Percentiles rank a stretch among this genome's conserved stretches.
Evolutionary conservation across 2,329 filamentous ascomycete species (phyloP).

Genomic region (Fusarium sp.): DNA sequence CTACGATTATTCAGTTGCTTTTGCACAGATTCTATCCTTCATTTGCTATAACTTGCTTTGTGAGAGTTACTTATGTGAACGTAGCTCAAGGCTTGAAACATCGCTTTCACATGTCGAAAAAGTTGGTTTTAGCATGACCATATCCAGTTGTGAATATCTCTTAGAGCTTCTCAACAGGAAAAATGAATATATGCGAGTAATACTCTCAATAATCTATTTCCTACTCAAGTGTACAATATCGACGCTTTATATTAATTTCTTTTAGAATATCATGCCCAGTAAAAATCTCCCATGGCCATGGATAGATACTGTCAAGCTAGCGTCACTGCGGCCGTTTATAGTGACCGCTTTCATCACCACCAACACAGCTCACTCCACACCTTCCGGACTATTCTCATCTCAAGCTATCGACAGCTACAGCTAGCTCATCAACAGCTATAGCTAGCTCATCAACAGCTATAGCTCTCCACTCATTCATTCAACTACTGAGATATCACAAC

Average conservation of each 20-base stretch:
- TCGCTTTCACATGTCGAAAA: conserved; percentile 20
- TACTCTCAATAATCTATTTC: too few relatives aligned
- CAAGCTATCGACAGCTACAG: conserved; percentile 7
- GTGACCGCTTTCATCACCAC: conserved; percentile 33
- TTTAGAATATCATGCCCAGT: background rate
- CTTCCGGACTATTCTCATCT: background rate
- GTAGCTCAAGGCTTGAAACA: background rate
- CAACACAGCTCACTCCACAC: background rate
- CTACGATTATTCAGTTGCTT: background rate
- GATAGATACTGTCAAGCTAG: conserved; percentile 28
- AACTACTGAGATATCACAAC: background rate
- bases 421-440: background rate
- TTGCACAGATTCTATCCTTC: background rate
- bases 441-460: background rate
- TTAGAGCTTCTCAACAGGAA: background rate
- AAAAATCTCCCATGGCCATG: background rate
- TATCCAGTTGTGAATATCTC: background rate
- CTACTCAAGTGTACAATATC: background rate
- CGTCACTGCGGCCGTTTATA: conserved; percentile 26
- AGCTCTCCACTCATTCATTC: background rate
- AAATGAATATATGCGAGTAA: background rate
- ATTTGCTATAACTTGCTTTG: background rate
- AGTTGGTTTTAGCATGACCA: background rate
- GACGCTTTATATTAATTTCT: background rate
- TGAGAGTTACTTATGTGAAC: background rate